A percentile compares a stretch with the other conserved stretches of the same genome.
Evolutionary conservation across 148 eudicot species (phyloP).

Genomic region (Camellia japonica): DNA sequence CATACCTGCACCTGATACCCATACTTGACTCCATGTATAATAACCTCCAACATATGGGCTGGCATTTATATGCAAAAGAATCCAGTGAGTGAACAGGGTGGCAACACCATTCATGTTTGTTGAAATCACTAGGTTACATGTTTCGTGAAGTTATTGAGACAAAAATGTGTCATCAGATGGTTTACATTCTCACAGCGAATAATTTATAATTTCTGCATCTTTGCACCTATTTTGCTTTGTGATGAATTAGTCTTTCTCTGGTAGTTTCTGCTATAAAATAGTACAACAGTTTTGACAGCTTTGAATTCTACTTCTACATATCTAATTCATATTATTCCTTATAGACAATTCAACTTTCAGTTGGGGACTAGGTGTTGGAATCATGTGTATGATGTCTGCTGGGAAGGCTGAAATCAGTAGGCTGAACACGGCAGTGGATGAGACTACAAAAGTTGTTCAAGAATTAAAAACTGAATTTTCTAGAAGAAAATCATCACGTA

Average conservation of each 20-base stretch:
- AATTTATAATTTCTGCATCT: not conserved
- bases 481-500: constrained; percentile 36
- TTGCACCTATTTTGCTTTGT: not conserved
- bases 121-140: not conserved
- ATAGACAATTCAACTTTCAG: constrained; percentile 48
- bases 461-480: constrained; percentile 54
- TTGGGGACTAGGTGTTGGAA: constrained; percentile 66
- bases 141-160: not conserved
- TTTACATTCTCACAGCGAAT: not conserved
- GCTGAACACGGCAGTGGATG: constrained; percentile 52
- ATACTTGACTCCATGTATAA: too few relatives aligned
- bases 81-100: not conserved
- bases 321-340: constrained; percentile 5
- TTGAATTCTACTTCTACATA: not conserved
- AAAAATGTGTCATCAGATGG: not conserved
- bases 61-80: not conserved
- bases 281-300: not conserved
- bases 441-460: constrained; percentile 59
- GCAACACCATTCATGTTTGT: constrained; percentile 2
- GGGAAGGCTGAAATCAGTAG: constrained; percentile 61
- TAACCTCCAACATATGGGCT: not conserved
- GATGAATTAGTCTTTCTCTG: constrained; percentile 1
- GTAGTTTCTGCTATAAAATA: not conserved
- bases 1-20: too few relatives aligned
- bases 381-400: constrained; percentile 78